Base-by-base conservation (phyloP, 257 asterid genomes). In the Penstemon newberryi region DNA sequence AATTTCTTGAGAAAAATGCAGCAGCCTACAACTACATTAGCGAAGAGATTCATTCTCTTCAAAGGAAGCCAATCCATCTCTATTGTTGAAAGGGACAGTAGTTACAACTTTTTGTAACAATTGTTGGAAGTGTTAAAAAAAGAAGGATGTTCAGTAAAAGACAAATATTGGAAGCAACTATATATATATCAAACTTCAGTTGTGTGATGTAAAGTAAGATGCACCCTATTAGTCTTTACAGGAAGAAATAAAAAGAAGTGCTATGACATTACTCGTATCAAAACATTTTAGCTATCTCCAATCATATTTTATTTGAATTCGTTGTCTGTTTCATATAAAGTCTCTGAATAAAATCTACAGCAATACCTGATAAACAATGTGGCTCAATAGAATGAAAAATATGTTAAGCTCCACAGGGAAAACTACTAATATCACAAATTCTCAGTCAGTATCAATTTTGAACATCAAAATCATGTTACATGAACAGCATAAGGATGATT, bases 1-100 rank as follows among this genome's bases (percentile, higher is more conserved):
- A 42, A 65, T 40, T 71, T 56, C 72, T 51, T 57, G 60, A 72
- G 25, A 60, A 58, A 81, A 47, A 59, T 78, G 80, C 67, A 67
- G 78, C 85, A 84, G 80, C 70, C 56, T 81, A 70, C 79, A 74
- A 69, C 80, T 80, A 55, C 77, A 65, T 47, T 76, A 74, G 78
- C 63, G 33, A 66, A 61, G 68, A 67, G 69, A 69, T 47, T 63
- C 54, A 44, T 66, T 66, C 18, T 37, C 37, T 40, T 8, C 60
- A 63, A 15, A 66, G 80, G 66, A 67, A 63, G 76, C 66, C 64
- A 69, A 43, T 63, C 45, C 37, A 66, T 25, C 18, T 37, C 64
- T 44, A 70, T 11, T 50, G 59, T 38, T 72, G 65, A 62, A 57
- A 72, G 69, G 79, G 44, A 38, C 64, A 56, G 43, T 50, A 63